These are phyloP conservation scores for Scortechinia acanthostroma DNA, from an alignment of 2,329 filamentous ascomycete species.

Conservation along the genomic window DNA sequence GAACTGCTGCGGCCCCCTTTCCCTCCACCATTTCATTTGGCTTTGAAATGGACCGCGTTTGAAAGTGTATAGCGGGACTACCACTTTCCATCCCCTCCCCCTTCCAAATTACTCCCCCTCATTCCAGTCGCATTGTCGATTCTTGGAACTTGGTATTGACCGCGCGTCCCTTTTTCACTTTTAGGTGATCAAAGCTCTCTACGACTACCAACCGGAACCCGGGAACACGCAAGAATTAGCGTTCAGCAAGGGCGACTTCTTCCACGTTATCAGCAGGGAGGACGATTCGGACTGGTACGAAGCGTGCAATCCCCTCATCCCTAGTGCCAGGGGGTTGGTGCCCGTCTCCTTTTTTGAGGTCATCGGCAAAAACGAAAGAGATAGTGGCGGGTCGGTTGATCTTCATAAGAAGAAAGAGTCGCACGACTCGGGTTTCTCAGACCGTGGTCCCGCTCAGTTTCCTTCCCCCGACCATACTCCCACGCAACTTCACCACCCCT, in stretches of 20 bases:
- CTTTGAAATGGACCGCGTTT: too few relatives aligned
- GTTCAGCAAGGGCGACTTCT: slow-evolving; percentile 93
- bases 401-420: slow-evolving; percentile 79
- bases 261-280: slow-evolving; percentile 93
- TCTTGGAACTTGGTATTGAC: too few relatives aligned
- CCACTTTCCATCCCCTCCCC: background rate
- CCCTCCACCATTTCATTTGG: background rate
- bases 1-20: slow-evolving; percentile 3
- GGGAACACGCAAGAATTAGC: slow-evolving; percentile 63
- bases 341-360: slow-evolving; percentile 90
- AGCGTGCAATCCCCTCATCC: slow-evolving; percentile 87
- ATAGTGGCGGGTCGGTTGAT: slow-evolving; percentile 65
- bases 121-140: too few relatives aligned
- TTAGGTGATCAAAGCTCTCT: slow-evolving; percentile 92
- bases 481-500: slow-evolving; percentile 20
- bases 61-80: too few relatives aligned
- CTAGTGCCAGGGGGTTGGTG: slow-evolving; percentile 81
- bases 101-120: background rate
- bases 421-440: slow-evolving; percentile 52
- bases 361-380: slow-evolving; percentile 83
- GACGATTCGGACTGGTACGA: slow-evolving; percentile 96
- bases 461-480: slow-evolving; percentile 8
- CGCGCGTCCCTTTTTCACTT: background rate
- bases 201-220: slow-evolving; percentile 77
- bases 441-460: background rate